These are phyloP conservation scores for Exophiala viscosa DNA, from an alignment of 2,329 filamentous ascomycete genomes.

Conservation along the genomic window DNA sequence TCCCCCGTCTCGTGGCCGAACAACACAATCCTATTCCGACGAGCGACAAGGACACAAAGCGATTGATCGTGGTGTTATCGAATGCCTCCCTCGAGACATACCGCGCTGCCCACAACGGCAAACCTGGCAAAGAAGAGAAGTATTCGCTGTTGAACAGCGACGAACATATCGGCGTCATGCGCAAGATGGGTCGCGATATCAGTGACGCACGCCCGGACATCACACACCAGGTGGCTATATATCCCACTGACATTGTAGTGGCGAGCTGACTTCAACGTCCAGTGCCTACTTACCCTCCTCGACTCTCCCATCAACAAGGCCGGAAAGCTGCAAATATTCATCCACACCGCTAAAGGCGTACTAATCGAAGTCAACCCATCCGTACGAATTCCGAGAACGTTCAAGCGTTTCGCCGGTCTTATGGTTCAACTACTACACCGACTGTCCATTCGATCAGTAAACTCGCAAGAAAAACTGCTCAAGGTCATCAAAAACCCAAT, in stretches of 20 bases:
- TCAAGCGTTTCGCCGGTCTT: conserved; percentile 96
- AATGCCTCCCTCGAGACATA: conserved; percentile 98
- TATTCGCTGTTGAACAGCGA: conserved; percentile 98
- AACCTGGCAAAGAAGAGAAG: conserved; percentile 77
- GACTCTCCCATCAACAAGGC: conserved; percentile 99
- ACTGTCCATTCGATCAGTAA: conserved; percentile 91
- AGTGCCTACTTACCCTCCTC: conserved; percentile 95
- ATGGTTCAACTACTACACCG: conserved; percentile 98
- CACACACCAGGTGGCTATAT: conserved; percentile 77
- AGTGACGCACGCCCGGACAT: conserved; percentile 97
- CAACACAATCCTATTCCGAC: conserved; percentile 80
- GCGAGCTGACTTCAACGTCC: conserved; percentile 29
- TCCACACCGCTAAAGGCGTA: conserved; percentile 94
- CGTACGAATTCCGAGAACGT: conserved; percentile 94
- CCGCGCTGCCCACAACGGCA: conserved; percentile 74
- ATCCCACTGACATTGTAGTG: conserved; percentile 16
- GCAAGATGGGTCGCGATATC: conserved; percentile 98
- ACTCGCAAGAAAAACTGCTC: conserved; percentile 94
- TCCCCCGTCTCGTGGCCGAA: conserved; percentile 90
- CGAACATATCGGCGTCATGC: conserved; percentile 98
- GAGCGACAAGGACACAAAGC: conserved; percentile 83
- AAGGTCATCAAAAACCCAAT: conserved; percentile 98
- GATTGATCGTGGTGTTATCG: conserved; percentile 91
- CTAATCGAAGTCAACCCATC: conserved; percentile 98
- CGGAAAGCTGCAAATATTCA: conserved; percentile 95